phyloP scores from a whole-genome alignment of 768 basidiomycete species.

The Xerocomellus amylosporus region DNA sequence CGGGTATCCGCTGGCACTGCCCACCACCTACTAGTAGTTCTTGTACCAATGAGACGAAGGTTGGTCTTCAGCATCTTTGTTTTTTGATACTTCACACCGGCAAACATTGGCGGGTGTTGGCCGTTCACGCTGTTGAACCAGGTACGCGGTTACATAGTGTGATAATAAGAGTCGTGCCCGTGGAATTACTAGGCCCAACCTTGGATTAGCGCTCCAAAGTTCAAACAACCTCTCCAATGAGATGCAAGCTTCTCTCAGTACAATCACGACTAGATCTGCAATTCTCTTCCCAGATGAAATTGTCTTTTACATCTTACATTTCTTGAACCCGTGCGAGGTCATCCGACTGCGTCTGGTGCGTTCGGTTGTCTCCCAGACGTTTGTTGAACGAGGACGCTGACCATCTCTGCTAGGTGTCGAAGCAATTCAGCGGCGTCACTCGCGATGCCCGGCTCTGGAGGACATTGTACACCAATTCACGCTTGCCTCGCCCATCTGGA shows the following conservation, averaged over 20 bases:
- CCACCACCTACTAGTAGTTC: background rate
- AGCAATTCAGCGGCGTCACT: constrained; percentile 13
- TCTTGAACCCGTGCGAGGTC: constrained; percentile 16
- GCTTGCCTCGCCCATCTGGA: constrained; percentile 20
- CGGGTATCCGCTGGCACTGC: background rate
- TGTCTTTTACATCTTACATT: constrained; percentile 12
- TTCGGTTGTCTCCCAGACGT: background rate
- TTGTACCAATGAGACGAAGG: background rate
- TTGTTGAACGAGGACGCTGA: background rate
- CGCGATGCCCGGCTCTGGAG: constrained; percentile 20
- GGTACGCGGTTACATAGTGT: background rate
- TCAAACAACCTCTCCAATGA: background rate
- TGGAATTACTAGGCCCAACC: no score
- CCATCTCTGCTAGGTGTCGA: constrained; percentile 17
- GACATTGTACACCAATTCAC: constrained; percentile 14
- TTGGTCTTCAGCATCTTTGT: background rate
- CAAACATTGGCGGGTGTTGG: background rate
- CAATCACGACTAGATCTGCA: background rate
- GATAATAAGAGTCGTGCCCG: no score
- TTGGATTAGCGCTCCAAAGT: background rate
- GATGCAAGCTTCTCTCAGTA: constrained; percentile 11
- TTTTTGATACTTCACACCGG: background rate
- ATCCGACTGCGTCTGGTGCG: constrained; percentile 18
- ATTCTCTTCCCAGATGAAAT: constrained; percentile 19
- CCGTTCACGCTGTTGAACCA: background rate